Percentiles rank a stretch among this genome's conserved stretches.
These are phyloP conservation scores for Takashimella tepidaria DNA, from an alignment of 1,284 basidiomycete genomes.

Conservation along the genomic window DNA sequence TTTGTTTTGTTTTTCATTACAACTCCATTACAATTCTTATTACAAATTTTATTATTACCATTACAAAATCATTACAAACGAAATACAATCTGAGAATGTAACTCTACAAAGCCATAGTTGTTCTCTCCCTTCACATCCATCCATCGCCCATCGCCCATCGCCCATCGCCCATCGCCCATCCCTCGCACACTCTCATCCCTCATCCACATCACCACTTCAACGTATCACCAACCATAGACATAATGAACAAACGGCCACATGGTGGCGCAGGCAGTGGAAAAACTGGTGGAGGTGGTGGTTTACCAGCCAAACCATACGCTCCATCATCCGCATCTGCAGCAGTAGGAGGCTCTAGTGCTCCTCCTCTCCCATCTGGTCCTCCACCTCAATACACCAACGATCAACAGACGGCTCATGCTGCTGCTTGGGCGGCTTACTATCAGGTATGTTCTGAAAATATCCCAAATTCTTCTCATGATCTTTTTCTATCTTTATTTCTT, in stretches of 20 bases:
- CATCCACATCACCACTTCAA: too few species aligned
- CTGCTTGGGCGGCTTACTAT: constrained; percentile 47
- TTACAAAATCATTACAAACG: too few species aligned
- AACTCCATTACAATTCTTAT: too few species aligned
- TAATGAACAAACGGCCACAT: constrained; percentile 35
- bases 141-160: neutral
- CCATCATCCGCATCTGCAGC: constrained; percentile 47
- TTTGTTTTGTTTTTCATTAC: too few species aligned
- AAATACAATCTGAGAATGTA: too few species aligned
- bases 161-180: neutral
- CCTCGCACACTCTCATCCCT: neutral
- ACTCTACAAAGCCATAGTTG: too few species aligned
- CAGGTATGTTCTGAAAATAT: too few species aligned
- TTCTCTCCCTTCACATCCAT: neutral
- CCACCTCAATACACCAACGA: constrained; percentile 25
- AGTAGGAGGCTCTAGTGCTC: constrained; percentile 32
- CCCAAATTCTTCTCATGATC: neutral
- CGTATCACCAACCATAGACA: neutral
- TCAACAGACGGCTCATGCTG: constrained; percentile 35
- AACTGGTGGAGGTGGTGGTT: constrained; percentile 15
- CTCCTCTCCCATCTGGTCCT: constrained; percentile 40
- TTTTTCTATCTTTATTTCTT: neutral
- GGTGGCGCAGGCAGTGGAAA: constrained; percentile 3
- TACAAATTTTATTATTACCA: too few species aligned
- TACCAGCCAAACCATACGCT: constrained; percentile 31